Evolutionary conservation across 371 early-diverging fungal genomes (phyloP), one percentile per base, ranked within the genome.

Genomic region (Lichtheimia corymbifera): DNA sequence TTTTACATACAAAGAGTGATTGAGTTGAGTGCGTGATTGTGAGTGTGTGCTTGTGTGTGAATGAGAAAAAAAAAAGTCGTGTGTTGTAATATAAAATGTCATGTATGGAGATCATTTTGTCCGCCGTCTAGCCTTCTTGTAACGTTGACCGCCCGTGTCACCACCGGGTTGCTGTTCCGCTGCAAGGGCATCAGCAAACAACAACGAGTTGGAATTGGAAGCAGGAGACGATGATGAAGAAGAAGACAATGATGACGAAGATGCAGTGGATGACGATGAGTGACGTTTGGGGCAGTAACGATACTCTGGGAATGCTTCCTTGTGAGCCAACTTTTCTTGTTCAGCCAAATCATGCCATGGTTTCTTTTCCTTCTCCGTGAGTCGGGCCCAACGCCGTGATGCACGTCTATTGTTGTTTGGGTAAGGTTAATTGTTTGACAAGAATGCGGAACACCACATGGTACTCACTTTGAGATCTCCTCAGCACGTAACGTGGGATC

Each of bases 321-420:
- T 75, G 50, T 78, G 79, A 5, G 78, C 78, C 25, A 68, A 58
- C 50, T 74, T 77, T 55, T 74, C 74, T 53, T 77, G 74, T 60
- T 77, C 78, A 7, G 78, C 78, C 41, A 77, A 52, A 53, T 67
- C 70, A 65, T 77, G 73, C 79, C 79, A 78, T 40, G 78, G 78
- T 49, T 72, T 76, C 62, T 78, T 78, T 71, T 78, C 75, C 30
- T 64, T 64, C 52, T 78, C 78, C 42, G 78, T 64, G 50, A 78
- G 58, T 28, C 60, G 61, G 40, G 75, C 65, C 78, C 78, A 78
- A 25, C 75, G 68, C 50, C 73, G 68, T 22, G 78, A 78, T 42
- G 78, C 78, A 54, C 75, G 75, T 60, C 78, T 76, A 47, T 47
- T 47, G 47, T 47, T 47, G 22, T 47, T 47, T n/a, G 22, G n/a